phyloP scores from a whole-genome alignment of 2,329 filamentous ascomycete genomes.

The Fusarium virguliforme region DNA sequence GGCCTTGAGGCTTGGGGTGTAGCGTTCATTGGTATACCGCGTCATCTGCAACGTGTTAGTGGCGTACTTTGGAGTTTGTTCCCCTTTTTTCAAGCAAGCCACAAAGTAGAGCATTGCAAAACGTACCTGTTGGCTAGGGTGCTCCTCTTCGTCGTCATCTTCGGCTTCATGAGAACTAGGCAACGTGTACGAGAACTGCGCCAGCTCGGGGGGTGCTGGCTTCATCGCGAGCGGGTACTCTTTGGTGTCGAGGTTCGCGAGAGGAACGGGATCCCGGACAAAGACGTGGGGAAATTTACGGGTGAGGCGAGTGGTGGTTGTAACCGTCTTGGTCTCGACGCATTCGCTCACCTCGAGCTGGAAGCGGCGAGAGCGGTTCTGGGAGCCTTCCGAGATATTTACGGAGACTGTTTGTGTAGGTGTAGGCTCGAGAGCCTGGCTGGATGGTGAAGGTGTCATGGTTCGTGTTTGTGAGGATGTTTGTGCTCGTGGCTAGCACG shows the following conservation, averaged over 20 bases:
- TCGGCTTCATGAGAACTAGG: constrained; percentile 58
- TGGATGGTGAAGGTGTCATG: constrained; percentile 60
- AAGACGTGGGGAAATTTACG: constrained; percentile 88
- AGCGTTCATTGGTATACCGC: constrained; percentile 40
- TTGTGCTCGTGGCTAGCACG: constrained; percentile 35
- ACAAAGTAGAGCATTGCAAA: not conserved
- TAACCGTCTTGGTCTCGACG: constrained; percentile 81
- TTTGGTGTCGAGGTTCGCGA: constrained; percentile 84
- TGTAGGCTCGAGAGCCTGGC: constrained; percentile 58
- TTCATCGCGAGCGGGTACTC: constrained; percentile 90
- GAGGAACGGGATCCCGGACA: constrained; percentile 79
- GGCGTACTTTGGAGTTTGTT: not conserved
- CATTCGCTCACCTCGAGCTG: constrained; percentile 76
- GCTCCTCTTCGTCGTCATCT: constrained; percentile 46
- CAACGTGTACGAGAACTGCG: constrained; percentile 81
- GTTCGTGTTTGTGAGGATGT: constrained; percentile 38
- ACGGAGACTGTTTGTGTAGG: constrained; percentile 63
- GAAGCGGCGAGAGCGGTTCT: constrained; percentile 58
- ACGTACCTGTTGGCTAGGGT: constrained; percentile 46
- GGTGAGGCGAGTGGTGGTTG: constrained; percentile 92
- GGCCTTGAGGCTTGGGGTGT: constrained; percentile 50
- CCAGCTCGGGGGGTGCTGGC: constrained; percentile 85
- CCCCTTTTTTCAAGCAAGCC: constrained; percentile 2
- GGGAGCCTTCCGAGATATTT: constrained; percentile 63
- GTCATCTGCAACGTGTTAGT: constrained; percentile 42